Evolutionary conservation across 371 early-diverging fungal genomes (phyloP).

Genomic region (Mucor racemosus): DNA sequence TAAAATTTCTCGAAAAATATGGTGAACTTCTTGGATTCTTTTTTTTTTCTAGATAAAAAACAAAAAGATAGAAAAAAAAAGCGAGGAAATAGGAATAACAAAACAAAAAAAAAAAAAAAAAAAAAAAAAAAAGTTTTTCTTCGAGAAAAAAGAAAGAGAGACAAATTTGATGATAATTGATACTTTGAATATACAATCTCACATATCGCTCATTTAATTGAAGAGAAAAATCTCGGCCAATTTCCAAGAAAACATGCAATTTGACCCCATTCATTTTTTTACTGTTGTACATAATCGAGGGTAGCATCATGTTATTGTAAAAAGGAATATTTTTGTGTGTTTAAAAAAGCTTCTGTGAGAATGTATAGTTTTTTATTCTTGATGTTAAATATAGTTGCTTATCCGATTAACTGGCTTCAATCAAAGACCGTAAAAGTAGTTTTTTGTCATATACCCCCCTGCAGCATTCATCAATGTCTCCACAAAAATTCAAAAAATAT

Average conservation of each 20-base stretch:
- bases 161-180: not conserved
- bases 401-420: not conserved
- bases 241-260: constrained; percentile 3
- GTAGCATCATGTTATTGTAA: not conserved
- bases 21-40: not conserved
- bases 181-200: not conserved
- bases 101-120: not conserved
- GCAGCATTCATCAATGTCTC: not conserved
- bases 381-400: not conserved
- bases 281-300: not conserved
- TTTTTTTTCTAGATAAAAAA: not conserved
- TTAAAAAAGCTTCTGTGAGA: not conserved
- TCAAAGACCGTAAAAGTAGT: no score
- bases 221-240: not conserved
- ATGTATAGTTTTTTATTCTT: not conserved
- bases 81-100: not conserved
- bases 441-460: not conserved
- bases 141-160: not conserved
- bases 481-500: not conserved
- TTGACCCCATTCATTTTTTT: constrained; percentile 4
- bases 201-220: constrained; percentile 5
- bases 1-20: not conserved
- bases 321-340: not conserved
- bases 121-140: not conserved
- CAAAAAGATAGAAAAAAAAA: not conserved